These are phyloP conservation scores for Chaetomium tenue DNA, from an alignment of 495 filamentous ascomycete species.

Conservation along the genomic window DNA sequence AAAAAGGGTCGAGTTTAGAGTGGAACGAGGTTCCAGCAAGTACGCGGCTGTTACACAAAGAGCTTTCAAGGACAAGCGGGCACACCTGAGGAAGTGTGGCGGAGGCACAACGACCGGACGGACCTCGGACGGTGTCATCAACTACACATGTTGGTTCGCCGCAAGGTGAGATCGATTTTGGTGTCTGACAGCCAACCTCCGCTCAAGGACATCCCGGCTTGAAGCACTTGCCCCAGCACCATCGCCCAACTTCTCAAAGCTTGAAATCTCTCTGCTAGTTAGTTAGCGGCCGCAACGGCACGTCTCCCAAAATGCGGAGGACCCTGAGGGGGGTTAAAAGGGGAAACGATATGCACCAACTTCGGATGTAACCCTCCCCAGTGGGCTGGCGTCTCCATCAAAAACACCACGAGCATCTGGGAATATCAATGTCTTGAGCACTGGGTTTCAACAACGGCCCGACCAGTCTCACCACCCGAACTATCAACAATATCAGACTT, in stretches of 20 bases:
- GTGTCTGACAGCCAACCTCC: background rate
- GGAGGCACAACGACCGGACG: background rate
- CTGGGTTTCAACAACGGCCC: background rate
- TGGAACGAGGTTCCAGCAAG: background rate
- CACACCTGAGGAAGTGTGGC: constrained; percentile 3
- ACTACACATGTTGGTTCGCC: constrained; percentile 6
- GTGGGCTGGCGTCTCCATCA: background rate
- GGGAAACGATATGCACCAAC: background rate
- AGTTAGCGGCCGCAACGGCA: background rate
- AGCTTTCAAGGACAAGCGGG: background rate
- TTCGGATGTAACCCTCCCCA: background rate
- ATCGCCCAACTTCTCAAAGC: background rate
- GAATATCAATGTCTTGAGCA: background rate
- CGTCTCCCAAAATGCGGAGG: background rate
- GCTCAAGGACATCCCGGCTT: background rate
- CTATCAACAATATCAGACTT: background rate
- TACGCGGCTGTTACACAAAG: constrained; percentile 3
- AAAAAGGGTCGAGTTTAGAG: too few species aligned
- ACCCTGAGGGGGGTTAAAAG: background rate
- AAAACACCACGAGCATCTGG: background rate
- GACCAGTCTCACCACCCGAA: background rate
- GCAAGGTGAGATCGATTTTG: background rate
- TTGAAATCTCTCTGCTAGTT: background rate
- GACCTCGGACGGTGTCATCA: background rate
- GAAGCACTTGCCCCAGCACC: background rate